These are phyloP conservation scores for Sporothrix dimorphospora DNA, from an alignment of 2,329 filamentous ascomycete species.

Conservation along the genomic window DNA sequence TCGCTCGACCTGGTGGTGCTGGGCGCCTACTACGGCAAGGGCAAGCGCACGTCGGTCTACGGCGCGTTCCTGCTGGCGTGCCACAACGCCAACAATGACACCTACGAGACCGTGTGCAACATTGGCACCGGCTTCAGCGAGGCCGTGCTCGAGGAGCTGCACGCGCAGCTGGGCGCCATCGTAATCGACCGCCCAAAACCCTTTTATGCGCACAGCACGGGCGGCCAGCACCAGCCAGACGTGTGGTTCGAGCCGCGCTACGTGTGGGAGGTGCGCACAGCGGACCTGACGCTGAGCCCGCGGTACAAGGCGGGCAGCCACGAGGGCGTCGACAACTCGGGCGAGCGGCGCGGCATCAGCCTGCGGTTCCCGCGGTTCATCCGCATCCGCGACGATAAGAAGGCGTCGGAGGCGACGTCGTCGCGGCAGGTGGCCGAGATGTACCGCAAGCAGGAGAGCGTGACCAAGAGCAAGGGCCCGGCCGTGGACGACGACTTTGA, in stretches of 20 bases:
- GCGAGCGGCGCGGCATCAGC: slow-evolving; percentile 75
- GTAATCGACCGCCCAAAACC: slow-evolving; percentile 91
- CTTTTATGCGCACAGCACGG: slow-evolving; percentile 85
- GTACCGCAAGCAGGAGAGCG: slow-evolving; percentile 93
- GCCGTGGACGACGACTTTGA: slow-evolving; percentile 97
- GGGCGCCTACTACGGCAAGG: slow-evolving; percentile 90
- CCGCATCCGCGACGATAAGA: slow-evolving; percentile 91
- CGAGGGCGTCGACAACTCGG: slow-evolving; percentile 69
- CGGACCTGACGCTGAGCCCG: slow-evolving; percentile 89
- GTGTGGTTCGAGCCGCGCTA: slow-evolving; percentile 96
- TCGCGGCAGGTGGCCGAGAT: slow-evolving; percentile 90
- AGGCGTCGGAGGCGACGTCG: slow-evolving; percentile 84
- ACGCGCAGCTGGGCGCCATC: slow-evolving; percentile 72
- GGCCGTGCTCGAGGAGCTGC: slow-evolving; percentile 84
- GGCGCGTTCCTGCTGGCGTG: slow-evolving; percentile 95
- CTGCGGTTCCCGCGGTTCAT: slow-evolving; percentile 93
- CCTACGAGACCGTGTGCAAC: slow-evolving; percentile 95
- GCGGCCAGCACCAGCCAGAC: slow-evolving; percentile 91
- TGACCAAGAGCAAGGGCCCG: slow-evolving; percentile 81
- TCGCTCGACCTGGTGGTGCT: slow-evolving; percentile 95
- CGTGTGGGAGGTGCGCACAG: slow-evolving; percentile 98
- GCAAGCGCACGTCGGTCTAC: slow-evolving; percentile 94
- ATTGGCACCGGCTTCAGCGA: slow-evolving; percentile 98
- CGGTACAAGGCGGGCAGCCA: slow-evolving; percentile 88
- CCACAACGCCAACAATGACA: slow-evolving; percentile 79